Conservation (phyloP, 1,284 basidiomycete genomes). For the Cerrena zonata region DNA sequence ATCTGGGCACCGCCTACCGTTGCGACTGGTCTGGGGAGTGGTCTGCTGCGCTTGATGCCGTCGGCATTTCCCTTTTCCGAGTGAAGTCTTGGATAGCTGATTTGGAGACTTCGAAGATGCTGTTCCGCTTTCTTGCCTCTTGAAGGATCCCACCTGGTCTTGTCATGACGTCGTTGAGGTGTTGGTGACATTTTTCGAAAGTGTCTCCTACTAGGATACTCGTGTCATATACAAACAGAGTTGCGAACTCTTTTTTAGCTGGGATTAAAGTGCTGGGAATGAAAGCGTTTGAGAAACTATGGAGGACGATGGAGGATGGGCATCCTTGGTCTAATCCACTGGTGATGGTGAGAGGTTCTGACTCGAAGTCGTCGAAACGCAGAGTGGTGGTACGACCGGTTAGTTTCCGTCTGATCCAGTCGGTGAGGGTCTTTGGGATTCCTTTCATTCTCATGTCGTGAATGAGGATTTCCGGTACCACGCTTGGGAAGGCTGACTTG, state of each 20-base stretch:
- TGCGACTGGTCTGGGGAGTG: too few relatives aligned
- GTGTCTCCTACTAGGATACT: slow-evolving; percentile 12
- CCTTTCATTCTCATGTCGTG: slow-evolving; percentile 27
- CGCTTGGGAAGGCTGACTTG: slow-evolving; percentile 36
- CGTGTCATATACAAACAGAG: slow-evolving; percentile 23
- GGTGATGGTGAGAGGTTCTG: slow-evolving; percentile 17
- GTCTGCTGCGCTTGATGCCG: too few relatives aligned
- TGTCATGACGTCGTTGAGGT: slow-evolving; percentile 17
- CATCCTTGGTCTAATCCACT: slow-evolving; percentile 32
- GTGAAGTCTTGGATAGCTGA: slow-evolving; percentile 2
- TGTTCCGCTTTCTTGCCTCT: slow-evolving; percentile 22
- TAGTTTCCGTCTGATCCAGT: slow-evolving; percentile 23
- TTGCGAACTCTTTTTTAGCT: not conserved
- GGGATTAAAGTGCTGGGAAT: slow-evolving; percentile 17
- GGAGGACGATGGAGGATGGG: slow-evolving; percentile 28
- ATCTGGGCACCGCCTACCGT: too few relatives aligned
- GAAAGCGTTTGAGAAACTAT: slow-evolving; percentile 30
- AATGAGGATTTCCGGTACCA: slow-evolving; percentile 22
- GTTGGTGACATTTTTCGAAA: slow-evolving; percentile 13
- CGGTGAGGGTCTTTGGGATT: slow-evolving; percentile 20
- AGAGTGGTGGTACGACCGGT: slow-evolving; percentile 21
- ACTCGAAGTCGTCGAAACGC: slow-evolving; percentile 27
- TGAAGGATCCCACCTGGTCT: slow-evolving; percentile 15
- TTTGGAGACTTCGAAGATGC: slow-evolving; percentile 14
- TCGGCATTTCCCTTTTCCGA: too few relatives aligned